Base-by-base conservation (phyloP, 257 asterid species). In the Penstemon davidsonii region DNA sequence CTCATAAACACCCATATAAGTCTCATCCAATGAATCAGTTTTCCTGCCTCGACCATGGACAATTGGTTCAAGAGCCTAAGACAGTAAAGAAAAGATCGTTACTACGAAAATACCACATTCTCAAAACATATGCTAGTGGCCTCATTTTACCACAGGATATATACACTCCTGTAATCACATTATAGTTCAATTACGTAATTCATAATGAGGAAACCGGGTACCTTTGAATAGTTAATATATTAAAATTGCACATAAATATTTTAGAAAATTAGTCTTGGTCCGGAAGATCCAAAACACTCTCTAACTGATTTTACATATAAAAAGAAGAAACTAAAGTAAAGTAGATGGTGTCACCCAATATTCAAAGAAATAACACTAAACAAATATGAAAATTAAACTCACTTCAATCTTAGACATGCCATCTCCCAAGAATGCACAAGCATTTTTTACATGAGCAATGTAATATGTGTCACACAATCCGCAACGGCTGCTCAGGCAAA, bases 351-450 rank as follows among this genome's bases (percentile, higher is more conserved):
- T 46, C 38, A 13, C 66, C n/a, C 9, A 64, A 9, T n/a, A 19
- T 13, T 43, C 6, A 64, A 60, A 39, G 45, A 11, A 7, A 40
- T 19, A 57, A 47, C 55, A 62, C 9, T 38, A 33, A 15, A 51
- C 9, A 33, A 60, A 6, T 62, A 2, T 33, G 42, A 53, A 45
- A 64, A 66, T 67, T 7, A 57, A 56, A 73, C 90, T 81, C 78
- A 91, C 99, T 80, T 94, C 99, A 79, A 88, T 79, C 82, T 82
- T 84, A 64, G 97, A 94, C 99, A 94, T 94, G 81, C 96, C 99
- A 70, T 94, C 97, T 71, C 99, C 99, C 73, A 94, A 57, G 80
- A 94, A 94, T 33, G 99, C 99, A 62, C 99, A 94, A 65, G 97
- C 97, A 78, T 82, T 77, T 72, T 94, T 94, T 55, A 94, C 96